Base-by-base conservation (phyloP, 352 stramenopile genomes). In the Phytophthora hibernalis region DNA sequence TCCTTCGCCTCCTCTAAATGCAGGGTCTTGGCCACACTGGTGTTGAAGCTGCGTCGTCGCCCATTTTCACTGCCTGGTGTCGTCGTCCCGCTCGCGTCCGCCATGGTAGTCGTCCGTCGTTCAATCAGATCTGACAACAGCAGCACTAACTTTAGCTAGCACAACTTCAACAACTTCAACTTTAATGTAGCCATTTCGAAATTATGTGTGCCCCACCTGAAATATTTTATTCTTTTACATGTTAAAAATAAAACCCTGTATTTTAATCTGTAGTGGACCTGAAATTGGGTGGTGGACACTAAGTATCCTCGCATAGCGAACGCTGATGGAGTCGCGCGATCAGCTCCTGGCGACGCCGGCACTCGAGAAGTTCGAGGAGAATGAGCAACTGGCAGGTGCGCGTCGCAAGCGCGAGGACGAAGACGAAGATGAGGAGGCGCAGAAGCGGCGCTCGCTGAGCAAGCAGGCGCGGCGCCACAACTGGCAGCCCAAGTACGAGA, bases 401-500 rank as follows among this genome's bases (percentile, higher is more conserved):
- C 70, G 55, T 47, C 75, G 75, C 56, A 89, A 87, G 68, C 76
- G 73, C 51, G 76, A 82, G 35, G 77, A 52, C 3, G 60, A 48
- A 2, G 75, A 77, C 13, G 67, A 82, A 24, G 72, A 78, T 26
- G 65, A 82, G 1, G 77, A 88, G 8, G 64, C 65, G 44, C 65
- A 61, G 52, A 87, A 87, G 51, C 57, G 65, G 37, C 68, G 44
- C 9, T 42, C 43, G 9, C 57, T 53, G 38, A 67, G 45, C n/a
- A 84, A 85, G 49, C 82, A 80, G 33, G 69, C 79, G 60, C 77
- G 82, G 15, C 87, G 87, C 31, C 85, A 95, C 73, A 80, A 85
- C 59, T 95, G 85, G 85, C 84, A 93, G 59, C 62, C 74, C 20
- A 92, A 92, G 79, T 95, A 95, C 64, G 85, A 89, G 65, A 80